Conservation (phyloP, 164 flowering plant species). For the Cinnamomum micranthum region DNA sequence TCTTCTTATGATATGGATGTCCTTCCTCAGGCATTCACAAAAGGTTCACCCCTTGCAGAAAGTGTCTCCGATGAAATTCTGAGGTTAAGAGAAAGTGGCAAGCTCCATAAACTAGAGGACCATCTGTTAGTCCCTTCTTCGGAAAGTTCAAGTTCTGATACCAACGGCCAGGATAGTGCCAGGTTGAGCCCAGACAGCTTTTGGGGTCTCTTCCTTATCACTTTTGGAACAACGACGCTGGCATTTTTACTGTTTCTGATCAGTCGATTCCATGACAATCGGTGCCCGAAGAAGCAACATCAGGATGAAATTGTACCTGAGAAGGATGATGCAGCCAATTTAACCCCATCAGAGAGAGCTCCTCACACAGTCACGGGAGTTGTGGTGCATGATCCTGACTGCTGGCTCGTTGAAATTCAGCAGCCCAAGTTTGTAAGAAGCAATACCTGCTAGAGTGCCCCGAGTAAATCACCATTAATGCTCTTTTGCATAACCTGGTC, state of each 20-base stretch:
- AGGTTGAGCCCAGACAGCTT: neutral
- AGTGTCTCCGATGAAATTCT: slow-evolving; percentile 1
- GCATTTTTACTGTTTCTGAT: neutral
- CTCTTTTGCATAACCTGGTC: neutral
- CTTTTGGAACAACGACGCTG: neutral
- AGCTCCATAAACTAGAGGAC: neutral
- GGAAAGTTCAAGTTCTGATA: neutral
- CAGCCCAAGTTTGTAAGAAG: neutral
- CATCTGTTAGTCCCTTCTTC: neutral
- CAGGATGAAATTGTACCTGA: neutral
- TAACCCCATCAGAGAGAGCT: neutral
- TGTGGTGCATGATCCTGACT: neutral
- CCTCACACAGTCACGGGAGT: neutral
- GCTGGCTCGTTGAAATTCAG: neutral
- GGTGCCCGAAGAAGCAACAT: neutral
- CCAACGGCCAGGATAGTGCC: neutral
- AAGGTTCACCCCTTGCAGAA: neutral
- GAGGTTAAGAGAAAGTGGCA: neutral
- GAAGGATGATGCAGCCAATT: neutral
- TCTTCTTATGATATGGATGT: neutral
- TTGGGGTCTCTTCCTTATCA: slow-evolving; percentile 6
- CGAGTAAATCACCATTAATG: neutral
- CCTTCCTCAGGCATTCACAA: neutral
- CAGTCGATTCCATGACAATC: neutral
- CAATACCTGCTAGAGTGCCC: neutral